Conservation (phyloP, 768 basidiomycete species). For the Lactarius sanguifluus region DNA sequence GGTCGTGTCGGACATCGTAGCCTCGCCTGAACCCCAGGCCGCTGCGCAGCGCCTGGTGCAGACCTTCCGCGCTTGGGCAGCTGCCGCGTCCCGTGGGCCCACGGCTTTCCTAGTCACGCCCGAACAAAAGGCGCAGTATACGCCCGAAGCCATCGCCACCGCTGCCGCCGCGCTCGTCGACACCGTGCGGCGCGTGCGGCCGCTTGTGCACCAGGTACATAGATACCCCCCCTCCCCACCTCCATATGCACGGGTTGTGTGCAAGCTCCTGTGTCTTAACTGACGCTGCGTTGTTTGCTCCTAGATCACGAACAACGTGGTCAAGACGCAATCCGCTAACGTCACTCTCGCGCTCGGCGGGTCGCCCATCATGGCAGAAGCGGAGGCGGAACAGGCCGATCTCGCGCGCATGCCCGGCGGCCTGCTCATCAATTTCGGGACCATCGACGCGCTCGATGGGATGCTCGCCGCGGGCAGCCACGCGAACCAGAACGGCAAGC, state of each 20-base stretch:
- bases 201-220: constrained; percentile 78
- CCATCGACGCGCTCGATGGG: constrained; percentile 63
- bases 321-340: constrained; percentile 87
- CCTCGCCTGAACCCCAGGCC: constrained; percentile 53
- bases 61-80: constrained; percentile 47
- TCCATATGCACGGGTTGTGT: neutral
- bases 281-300: constrained; percentile 9
- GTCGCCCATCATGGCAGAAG: constrained; percentile 93
- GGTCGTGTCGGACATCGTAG: constrained; percentile 83
- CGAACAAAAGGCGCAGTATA: constrained; percentile 28
- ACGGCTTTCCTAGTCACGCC: constrained; percentile 30
- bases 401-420: constrained; percentile 63
- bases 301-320: constrained; percentile 89
- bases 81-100: constrained; percentile 21
- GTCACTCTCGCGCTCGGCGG: constrained; percentile 84
- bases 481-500: constrained; percentile 69
- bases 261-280: neutral
- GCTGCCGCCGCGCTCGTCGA: constrained; percentile 51
- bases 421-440: constrained; percentile 87
- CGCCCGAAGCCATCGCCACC: constrained; percentile 41
- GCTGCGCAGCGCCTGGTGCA: constrained; percentile 49
- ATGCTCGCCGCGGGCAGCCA: constrained; percentile 72
- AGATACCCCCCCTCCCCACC: neutral
- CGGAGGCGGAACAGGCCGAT: constrained; percentile 79
- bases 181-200: constrained; percentile 51